Conservation (phyloP, 2,329 filamentous ascomycete genomes). For the Cladosporium sp. region DNA sequence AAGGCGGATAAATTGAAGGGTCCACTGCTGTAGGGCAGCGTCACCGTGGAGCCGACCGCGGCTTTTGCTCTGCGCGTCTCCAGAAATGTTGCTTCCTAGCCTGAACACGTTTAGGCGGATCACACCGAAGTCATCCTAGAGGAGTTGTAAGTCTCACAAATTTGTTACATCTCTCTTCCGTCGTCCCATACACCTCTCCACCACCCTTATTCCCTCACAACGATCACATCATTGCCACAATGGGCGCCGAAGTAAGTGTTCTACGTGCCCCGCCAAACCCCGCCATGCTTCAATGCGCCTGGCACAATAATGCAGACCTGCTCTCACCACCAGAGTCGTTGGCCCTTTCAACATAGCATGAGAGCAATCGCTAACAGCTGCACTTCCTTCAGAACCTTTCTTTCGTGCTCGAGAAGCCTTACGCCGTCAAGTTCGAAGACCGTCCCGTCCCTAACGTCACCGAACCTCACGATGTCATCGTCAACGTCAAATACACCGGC, state of each 20-base stretch:
- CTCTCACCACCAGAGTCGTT: not conserved
- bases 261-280: too few species aligned
- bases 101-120: not conserved
- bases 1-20: not conserved
- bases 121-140: not conserved
- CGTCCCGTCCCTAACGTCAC: slow-evolving; percentile 64
- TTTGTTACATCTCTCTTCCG: too few species aligned
- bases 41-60: not conserved
- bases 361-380: too few species aligned
- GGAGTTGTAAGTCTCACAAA: too few species aligned
- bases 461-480: slow-evolving; percentile 65
- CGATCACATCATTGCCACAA: not conserved
- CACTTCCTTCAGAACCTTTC: slow-evolving; percentile 18
- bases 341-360: not conserved
- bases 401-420: slow-evolving; percentile 65
- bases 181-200: too few species aligned
- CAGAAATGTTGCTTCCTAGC: not conserved
- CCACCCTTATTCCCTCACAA: not conserved
- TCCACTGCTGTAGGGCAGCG: not conserved
- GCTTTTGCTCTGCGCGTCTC: not conserved
- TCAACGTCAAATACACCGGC: slow-evolving; percentile 77
- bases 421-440: slow-evolving; percentile 68
- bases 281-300: too few species aligned
- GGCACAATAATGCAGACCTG: too few species aligned
- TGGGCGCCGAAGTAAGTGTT: not conserved